Evolutionary conservation across 305 asterid genomes (phyloP).

Genomic region (Coffea humblotiana): DNA sequence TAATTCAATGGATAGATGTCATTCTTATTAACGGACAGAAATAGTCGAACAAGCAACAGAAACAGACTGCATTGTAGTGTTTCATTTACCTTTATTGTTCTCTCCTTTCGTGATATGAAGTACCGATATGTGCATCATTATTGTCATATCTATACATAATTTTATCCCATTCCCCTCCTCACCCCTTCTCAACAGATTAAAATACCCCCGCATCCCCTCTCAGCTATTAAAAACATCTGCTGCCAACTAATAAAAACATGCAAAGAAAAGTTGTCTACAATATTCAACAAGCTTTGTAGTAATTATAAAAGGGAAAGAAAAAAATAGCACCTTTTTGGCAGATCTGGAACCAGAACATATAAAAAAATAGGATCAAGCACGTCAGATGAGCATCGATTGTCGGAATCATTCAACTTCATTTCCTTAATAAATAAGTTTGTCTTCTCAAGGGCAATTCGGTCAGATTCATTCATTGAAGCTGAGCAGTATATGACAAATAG

Average conservation of each 20-base stretch:
- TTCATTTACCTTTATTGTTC: too few relatives aligned
- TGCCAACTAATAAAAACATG: neutral
- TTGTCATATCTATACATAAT: neutral
- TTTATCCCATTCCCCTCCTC: neutral
- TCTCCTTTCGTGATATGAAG: neutral
- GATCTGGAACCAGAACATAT: constrained; percentile 83
- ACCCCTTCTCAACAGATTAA: neutral
- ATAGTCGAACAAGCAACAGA: neutral
- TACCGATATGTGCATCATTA: neutral
- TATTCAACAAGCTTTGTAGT: neutral
- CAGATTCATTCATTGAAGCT: constrained; percentile 46
- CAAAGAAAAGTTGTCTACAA: neutral
- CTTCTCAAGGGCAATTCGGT: constrained; percentile 57
- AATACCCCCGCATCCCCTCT: too few relatives aligned
- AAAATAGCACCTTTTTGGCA: constrained; percentile 73
- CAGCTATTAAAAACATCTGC: too few relatives aligned
- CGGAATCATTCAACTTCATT: constrained; percentile 51
- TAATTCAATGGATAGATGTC: neutral
- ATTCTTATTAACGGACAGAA: neutral
- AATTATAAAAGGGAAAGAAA: neutral
- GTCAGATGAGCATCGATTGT: constrained; percentile 36
- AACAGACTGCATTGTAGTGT: neutral
- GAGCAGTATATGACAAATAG: constrained; percentile 76
- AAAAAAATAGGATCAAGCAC: constrained; percentile 54
- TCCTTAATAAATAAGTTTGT: constrained; percentile 41